phyloP scores from a whole-genome alignment of 805 yeast species.

The Saccharomycopsis synnaedendra region DNA sequence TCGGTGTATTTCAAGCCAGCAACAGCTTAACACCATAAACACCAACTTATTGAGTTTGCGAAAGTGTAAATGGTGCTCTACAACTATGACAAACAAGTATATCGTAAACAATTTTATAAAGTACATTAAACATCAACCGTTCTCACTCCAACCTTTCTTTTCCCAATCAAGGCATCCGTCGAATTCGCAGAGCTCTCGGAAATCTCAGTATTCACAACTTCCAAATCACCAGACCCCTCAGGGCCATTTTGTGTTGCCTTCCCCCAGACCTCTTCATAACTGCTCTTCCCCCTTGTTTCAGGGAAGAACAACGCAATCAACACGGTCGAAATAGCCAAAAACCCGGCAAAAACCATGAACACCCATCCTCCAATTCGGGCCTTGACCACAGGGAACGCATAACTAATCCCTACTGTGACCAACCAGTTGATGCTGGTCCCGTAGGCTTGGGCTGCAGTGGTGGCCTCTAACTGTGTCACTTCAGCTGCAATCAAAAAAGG shows the following conservation, averaged over 20 bases:
- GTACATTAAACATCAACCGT: too few relatives aligned
- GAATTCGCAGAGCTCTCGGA: too few relatives aligned
- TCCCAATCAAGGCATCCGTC: too few relatives aligned
- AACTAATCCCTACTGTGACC: conserved; percentile 76
- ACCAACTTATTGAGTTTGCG: too few relatives aligned
- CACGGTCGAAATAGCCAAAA: conserved; percentile 37
- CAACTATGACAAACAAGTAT: too few relatives aligned
- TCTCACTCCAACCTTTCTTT: too few relatives aligned
- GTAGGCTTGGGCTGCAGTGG: conserved; percentile 83
- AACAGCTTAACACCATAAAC: too few relatives aligned
- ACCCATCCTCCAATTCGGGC: conserved; percentile 62
- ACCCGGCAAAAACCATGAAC: conserved; percentile 57
- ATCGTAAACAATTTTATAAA: too few relatives aligned
- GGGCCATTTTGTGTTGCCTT: neutral
- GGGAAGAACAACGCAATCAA: conserved; percentile 47
- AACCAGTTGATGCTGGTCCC: conserved; percentile 90
- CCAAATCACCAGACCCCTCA: neutral
- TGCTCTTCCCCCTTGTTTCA: conserved; percentile 58
- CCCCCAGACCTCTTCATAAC: conserved; percentile 63
- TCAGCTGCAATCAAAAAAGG: conserved; percentile 86
- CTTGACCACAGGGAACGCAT: conserved; percentile 65
- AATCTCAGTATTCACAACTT: too few relatives aligned
- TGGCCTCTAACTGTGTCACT: conserved; percentile 71
- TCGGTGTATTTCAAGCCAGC: too few relatives aligned
- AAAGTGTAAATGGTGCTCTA: too few relatives aligned